Evolutionary conservation across 176 grass and related monocot genomes (phyloP), one percentile per base, ranked within the genome.

Genomic region (Coix lacrymajobi): DNA sequence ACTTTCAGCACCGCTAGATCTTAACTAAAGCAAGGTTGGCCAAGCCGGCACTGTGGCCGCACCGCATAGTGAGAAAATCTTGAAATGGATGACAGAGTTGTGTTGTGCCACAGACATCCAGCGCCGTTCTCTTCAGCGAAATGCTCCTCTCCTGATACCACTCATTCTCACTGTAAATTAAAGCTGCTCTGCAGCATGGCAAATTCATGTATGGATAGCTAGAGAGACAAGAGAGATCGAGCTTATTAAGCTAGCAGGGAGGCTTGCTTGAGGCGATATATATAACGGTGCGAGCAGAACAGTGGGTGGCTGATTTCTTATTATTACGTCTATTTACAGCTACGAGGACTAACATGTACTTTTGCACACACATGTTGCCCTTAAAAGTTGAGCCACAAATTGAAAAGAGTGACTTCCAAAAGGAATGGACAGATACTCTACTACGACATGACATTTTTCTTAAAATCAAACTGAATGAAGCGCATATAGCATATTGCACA

Each of bases 101-200:
- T 7, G 36, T 6, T 49, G 36, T 7, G 36, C 5, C 46, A 19
- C 46, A 19, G 6, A 49, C 14, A 46, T 5, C 14, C 14, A 1
- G 3, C 4, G 3, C 1, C 0, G 0, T 19, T 0, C 36, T 19
- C 0, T 19, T 6, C 10, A 0, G 15, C 5, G 14, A 49, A 49
- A 6, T 49, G 46, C 46, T 14, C 13, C 7, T 64, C 62, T 64
- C 62, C 13, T 8, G 62, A 64, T 17, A 25, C 62, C 29, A 32
- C 62, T 32, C 62, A 64, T 32, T 30, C 61, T 14, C 14, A 63
- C 8, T 31, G 61, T 31, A 16, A 58, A 62, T 28, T 31, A 16
- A 58, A 62, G 10, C 7, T 16, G 12, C 13, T 63, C 14, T 16
- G 13, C 6, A 44, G 6, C 4, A 24, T 31, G 2, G 12, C 4